phyloP scores from a whole-genome alignment of 208 protist species.

The Trypanosoma congolense region DNA sequence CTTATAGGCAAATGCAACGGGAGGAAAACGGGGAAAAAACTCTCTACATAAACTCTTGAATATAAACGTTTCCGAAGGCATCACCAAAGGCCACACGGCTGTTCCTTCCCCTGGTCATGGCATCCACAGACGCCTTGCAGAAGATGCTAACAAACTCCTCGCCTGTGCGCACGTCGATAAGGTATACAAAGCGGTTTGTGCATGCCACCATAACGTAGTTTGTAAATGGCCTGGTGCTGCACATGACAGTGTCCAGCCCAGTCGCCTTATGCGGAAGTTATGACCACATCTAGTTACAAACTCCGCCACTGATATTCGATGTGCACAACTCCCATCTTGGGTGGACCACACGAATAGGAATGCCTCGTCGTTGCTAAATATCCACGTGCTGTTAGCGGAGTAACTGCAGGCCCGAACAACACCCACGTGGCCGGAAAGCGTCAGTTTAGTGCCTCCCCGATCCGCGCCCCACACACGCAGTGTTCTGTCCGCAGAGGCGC shows the following conservation, averaged over 20 bases:
- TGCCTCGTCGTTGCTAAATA: conserved; percentile 86
- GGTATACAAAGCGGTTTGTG: conserved; percentile 83
- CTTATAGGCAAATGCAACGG: too few species aligned
- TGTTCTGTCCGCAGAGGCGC: conserved; percentile 77
- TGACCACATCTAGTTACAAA: conserved; percentile 16
- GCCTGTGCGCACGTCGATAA: conserved; percentile 68
- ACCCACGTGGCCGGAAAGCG: conserved; percentile 63
- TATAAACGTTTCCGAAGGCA: conserved; percentile 87
- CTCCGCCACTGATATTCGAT: conserved; percentile 50
- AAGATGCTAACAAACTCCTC: conserved; percentile 56
- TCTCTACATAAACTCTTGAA: conserved; percentile 16
- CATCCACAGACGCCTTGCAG: conserved; percentile 88
- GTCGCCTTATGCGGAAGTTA: neutral
- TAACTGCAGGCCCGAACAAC: conserved; percentile 85
- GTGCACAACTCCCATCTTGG: conserved; percentile 44
- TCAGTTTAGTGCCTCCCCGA: conserved; percentile 54
- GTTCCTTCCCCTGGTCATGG: conserved; percentile 53
- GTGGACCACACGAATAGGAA: conserved; percentile 74
- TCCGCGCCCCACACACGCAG: conserved; percentile 79
- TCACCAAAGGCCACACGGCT: conserved; percentile 67
- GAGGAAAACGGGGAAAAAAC: neutral
- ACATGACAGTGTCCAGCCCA: conserved; percentile 73
- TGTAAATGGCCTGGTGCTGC: conserved; percentile 73
- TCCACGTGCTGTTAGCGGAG: conserved; percentile 64
- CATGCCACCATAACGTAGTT: conserved; percentile 69